Evolutionary conservation across 2,329 filamentous ascomycete species (phyloP).

Genomic region (Scytalidium sp.): DNA sequence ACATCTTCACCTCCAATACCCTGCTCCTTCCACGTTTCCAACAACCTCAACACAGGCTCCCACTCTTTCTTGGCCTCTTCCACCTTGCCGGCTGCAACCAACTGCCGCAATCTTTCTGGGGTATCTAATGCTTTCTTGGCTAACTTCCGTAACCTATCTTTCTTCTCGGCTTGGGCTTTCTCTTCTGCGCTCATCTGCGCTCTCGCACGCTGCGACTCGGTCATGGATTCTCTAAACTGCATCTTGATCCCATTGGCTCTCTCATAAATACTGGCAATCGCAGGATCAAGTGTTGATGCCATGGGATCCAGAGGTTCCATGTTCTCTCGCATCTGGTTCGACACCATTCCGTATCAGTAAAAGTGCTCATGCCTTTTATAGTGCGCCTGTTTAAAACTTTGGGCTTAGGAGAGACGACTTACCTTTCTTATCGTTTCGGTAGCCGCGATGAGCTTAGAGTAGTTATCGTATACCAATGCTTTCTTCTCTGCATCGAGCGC

Average conservation of each 20-base stretch:
- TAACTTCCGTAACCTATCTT: constrained; percentile 13
- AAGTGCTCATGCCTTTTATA: no score
- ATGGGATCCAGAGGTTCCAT: constrained; percentile 78
- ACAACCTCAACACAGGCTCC: constrained; percentile 16
- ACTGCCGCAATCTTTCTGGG: constrained; percentile 44
- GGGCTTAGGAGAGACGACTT: no score
- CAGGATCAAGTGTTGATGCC: constrained; percentile 68
- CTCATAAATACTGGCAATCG: constrained; percentile 70
- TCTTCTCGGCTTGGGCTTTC: constrained; percentile 8
- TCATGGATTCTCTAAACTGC: constrained; percentile 20
- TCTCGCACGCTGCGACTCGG: constrained; percentile 2
- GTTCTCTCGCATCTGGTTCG: constrained; percentile 62
- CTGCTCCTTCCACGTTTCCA: constrained; percentile 40
- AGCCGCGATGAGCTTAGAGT: constrained; percentile 92
- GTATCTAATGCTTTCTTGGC: constrained; percentile 21
- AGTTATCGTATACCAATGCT: constrained; percentile 96
- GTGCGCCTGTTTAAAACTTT: no score
- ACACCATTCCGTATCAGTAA: no score
- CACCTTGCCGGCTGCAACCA: constrained; percentile 57
- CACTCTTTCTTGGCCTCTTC: constrained; percentile 55
- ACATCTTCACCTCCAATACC: constrained; percentile 29
- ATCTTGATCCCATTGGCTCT: constrained; percentile 21
- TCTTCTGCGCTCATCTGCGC: constrained; percentile 38
- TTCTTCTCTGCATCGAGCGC: constrained; percentile 95
- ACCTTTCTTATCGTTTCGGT: constrained; percentile 86